Base-by-base conservation (phyloP, 139 green algal genomes). In the Micractinium conductrix region DNA sequence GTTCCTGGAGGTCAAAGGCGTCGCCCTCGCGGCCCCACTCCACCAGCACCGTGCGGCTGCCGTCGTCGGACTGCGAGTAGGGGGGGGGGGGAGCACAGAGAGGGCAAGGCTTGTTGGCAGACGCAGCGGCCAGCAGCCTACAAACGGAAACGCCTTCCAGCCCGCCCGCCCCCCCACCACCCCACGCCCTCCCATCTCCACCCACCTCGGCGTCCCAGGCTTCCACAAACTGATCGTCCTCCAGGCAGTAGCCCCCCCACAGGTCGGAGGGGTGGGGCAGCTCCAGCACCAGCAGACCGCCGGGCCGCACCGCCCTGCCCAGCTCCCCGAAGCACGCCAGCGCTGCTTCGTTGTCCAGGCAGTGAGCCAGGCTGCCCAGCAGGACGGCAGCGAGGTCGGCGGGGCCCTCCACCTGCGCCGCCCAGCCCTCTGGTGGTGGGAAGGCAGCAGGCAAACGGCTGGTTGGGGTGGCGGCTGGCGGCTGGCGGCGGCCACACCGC, bases 1-100 rank as follows among this genome's bases (percentile, higher is more conserved):
- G 86, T 12, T 50, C n/a, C 37, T 55, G 71, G 37, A 67, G 9
- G 69, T 89, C 81, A 85, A 89, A 89, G 16, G 53, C 17, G 81
- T 89, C 86, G 1, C 86, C 86, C 22, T 89, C 86, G 4, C 86
- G 67, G 37, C 86, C 86, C 79, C 84, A 89, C 74, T 89, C 86
- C 45, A 89, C 86, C 80, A 89, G 55, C 63, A 89, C 86, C 19
- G 68, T 71, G 45, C 80, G 60, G 55, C 70, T 72, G 53, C 58
- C 71, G 40, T 80, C 80, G 12, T 71, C 26, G 35, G 6, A 45
- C 74, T 81, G 37, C 37, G 19, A 38, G 62, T 35, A 16, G 16
- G 68, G 68, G 9, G 24, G 5, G 37, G 67, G 3, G 19, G n/a
- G 37, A 44, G 38, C 21, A 24, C n/a, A n/a, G n/a, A n/a, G n/a